These are phyloP conservation scores for Rhizoclosmatium sp. DNA, from an alignment of 192 early-diverging fungal genomes.

Conservation along the genomic window DNA sequence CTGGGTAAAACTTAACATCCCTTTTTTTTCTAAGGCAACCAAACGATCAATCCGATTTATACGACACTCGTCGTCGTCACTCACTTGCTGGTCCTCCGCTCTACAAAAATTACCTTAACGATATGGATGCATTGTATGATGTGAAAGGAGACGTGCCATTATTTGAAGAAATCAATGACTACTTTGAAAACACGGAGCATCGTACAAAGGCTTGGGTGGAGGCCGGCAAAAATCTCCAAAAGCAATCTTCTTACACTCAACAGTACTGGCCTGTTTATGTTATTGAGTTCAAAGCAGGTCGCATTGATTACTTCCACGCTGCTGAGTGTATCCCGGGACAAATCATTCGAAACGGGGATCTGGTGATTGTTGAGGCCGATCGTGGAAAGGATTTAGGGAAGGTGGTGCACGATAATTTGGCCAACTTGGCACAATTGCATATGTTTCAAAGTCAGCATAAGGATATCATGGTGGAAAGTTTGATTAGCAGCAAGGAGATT, in stretches of 20 bases:
- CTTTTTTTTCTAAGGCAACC: neutral
- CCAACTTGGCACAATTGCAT: constrained; percentile 55
- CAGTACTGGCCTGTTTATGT: constrained; percentile 74
- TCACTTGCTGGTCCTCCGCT: constrained; percentile 59
- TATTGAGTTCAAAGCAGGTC: constrained; percentile 88
- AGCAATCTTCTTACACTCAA: constrained; percentile 41
- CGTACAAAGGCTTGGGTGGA: constrained; percentile 65
- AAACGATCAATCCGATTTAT: constrained; percentile 21
- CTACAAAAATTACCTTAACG: constrained; percentile 45
- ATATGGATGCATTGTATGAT: constrained; percentile 47
- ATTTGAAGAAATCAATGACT: constrained; percentile 67
- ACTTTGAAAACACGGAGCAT: constrained; percentile 72
- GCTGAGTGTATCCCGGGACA: constrained; percentile 50
- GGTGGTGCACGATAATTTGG: constrained; percentile 76
- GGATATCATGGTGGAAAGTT: constrained; percentile 55
- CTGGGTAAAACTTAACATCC: neutral
- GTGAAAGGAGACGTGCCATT: constrained; percentile 38
- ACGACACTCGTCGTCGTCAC: constrained; percentile 53
- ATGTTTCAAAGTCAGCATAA: constrained; percentile 61
- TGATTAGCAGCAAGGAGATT: constrained; percentile 72
- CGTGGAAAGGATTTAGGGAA: constrained; percentile 93
- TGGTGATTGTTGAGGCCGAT: constrained; percentile 90
- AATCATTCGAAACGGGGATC: constrained; percentile 68
- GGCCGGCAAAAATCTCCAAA: constrained; percentile 67
- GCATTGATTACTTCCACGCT: constrained; percentile 84